Conservation (phyloP, 140 eudicot genomes). For the Senecio squalidus region DNA sequence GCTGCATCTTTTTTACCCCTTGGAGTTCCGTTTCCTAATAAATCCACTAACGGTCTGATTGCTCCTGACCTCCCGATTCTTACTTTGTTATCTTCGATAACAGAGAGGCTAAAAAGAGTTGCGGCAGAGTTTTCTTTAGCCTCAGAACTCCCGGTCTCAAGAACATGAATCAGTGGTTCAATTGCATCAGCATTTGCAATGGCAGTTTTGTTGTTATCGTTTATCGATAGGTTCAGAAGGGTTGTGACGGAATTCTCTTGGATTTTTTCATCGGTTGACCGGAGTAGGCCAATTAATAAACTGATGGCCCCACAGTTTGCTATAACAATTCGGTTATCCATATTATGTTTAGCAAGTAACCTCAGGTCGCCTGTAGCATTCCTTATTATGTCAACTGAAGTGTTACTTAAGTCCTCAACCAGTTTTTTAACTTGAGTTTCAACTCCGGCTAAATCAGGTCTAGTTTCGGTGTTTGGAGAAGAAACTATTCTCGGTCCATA, state of each 20-base stretch:
- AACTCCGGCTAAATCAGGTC: slow-evolving; percentile 61
- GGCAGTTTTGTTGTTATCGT: slow-evolving; percentile 73
- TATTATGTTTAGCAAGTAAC: slow-evolving; percentile 70
- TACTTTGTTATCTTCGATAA: slow-evolving; percentile 41
- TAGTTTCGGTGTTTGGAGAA: slow-evolving; percentile 55
- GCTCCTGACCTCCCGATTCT: slow-evolving; percentile 67
- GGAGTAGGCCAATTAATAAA: slow-evolving; percentile 59
- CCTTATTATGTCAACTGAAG: slow-evolving; percentile 46
- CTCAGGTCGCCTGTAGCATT: slow-evolving; percentile 57
- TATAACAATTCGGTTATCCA: slow-evolving; percentile 77
- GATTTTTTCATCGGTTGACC: slow-evolving; percentile 48
- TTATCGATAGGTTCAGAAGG: slow-evolving; percentile 82
- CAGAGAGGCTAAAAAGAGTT: slow-evolving; percentile 81
- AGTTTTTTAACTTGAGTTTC: slow-evolving; percentile 59
- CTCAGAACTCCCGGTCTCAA: slow-evolving; percentile 70
- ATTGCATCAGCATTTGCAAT: slow-evolving; percentile 81
- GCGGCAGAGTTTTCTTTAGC: slow-evolving; percentile 96
- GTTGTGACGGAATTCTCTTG: slow-evolving; percentile 94
- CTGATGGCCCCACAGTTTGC: slow-evolving; percentile 67
- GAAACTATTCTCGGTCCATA: slow-evolving; percentile 58
- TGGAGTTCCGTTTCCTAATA: slow-evolving; percentile 63
- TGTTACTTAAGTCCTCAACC: slow-evolving; percentile 56
- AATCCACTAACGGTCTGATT: slow-evolving; percentile 58
- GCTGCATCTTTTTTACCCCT: slow-evolving; percentile 86
- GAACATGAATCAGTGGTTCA: slow-evolving; percentile 81